Conservation (phyloP, 192 early-diverging fungal species). For the Haplosporangium gracile region DNA sequence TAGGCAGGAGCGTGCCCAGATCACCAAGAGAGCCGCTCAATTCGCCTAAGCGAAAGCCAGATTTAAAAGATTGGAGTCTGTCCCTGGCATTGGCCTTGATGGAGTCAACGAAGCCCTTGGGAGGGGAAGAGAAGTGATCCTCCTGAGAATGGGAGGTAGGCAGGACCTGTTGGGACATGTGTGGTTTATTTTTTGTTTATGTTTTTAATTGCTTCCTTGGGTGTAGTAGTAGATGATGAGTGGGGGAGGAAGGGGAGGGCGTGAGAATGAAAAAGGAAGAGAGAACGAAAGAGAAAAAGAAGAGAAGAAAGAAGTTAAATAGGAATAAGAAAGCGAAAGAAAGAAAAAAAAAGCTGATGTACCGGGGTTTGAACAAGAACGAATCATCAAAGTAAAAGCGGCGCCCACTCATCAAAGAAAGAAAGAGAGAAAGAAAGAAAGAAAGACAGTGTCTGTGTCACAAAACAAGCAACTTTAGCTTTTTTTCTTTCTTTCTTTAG, state of each 20-base stretch:
- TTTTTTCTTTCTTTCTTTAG: no score
- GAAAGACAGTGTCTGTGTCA: no score
- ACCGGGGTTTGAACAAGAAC: slow-evolving; percentile 5
- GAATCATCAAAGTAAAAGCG: neutral
- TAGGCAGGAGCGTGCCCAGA: slow-evolving; percentile 85
- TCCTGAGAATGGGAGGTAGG: slow-evolving; percentile 19
- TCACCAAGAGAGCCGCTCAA: slow-evolving; percentile 80
- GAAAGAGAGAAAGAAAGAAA: no score
- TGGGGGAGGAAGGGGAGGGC: neutral
- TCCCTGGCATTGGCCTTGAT: slow-evolving; percentile 31
- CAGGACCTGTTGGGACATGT: slow-evolving; percentile 24
- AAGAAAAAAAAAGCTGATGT: slow-evolving; percentile 6
- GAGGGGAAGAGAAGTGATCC: neutral
- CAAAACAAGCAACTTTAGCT: no score
- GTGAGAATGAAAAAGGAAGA: neutral
- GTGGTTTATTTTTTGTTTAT: neutral
- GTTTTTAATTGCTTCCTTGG: neutral
- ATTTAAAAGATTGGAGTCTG: slow-evolving; percentile 24
- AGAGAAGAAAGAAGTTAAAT: neutral
- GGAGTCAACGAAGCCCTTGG: slow-evolving; percentile 9
- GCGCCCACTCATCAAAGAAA: no score
- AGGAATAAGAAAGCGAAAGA: neutral
- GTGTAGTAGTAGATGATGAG: neutral
- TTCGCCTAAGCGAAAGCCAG: slow-evolving; percentile 55
- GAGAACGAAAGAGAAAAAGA: neutral